Evolutionary conservation across 2,329 filamentous ascomycete genomes (phyloP).

Genomic region (Colletotrichum liriopes): DNA sequence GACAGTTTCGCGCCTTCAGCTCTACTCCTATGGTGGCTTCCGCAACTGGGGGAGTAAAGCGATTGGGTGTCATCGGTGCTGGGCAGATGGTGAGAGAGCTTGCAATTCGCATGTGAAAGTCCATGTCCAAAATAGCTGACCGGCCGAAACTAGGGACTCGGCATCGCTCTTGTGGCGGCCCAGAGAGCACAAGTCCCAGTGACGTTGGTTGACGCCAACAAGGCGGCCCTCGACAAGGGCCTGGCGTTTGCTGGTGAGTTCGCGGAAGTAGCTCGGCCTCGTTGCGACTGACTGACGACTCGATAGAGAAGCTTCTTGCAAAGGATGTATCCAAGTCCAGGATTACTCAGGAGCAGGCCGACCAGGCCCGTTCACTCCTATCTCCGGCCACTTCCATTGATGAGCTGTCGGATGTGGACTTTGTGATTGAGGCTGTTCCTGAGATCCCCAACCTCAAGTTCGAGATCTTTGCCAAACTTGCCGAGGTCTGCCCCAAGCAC

Average conservation of each 20-base stretch:
- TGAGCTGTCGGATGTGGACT: slow-evolving; percentile 87
- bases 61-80: slow-evolving; percentile 91
- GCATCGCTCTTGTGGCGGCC: slow-evolving; percentile 95
- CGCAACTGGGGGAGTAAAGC: slow-evolving; percentile 79
- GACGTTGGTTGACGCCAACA: slow-evolving; percentile 86
- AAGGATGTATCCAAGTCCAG: slow-evolving; percentile 94
- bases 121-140: slow-evolving; percentile 45
- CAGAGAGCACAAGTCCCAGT: slow-evolving; percentile 88
- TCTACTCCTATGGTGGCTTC: slow-evolving; percentile 72
- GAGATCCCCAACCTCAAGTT: slow-evolving; percentile 92
- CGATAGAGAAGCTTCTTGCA: slow-evolving; percentile 86
- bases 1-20: slow-evolving; percentile 76
- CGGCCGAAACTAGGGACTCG: slow-evolving; percentile 78
- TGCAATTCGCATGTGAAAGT: slow-evolving; percentile 54
- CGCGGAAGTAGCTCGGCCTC: not conserved
- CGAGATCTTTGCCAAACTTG: slow-evolving; percentile 87
- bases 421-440: slow-evolving; percentile 97
- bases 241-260: slow-evolving; percentile 86
- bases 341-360: slow-evolving; percentile 86
- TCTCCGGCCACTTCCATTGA: slow-evolving; percentile 81
- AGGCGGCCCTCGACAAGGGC: slow-evolving; percentile 89
- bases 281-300: slow-evolving; percentile 15
- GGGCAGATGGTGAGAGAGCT: slow-evolving; percentile 87
- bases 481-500: slow-evolving; percentile 85
- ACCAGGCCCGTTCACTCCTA: slow-evolving; percentile 79